Conservation (phyloP, 225 moss, liverwort and hornwort species). For the Polytrichum commune region DNA sequence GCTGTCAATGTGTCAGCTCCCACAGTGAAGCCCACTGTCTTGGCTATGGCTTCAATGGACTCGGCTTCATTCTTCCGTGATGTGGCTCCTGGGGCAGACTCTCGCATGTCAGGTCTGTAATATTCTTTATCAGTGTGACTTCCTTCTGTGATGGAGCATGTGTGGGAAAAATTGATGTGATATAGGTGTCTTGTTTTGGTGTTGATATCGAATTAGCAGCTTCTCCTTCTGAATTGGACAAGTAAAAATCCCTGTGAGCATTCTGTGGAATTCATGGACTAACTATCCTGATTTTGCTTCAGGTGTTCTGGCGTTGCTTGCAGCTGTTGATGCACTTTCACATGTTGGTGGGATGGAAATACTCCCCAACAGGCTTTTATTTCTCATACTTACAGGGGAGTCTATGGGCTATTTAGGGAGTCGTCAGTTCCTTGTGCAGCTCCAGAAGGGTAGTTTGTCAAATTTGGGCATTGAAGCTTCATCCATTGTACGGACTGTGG, state of each 20-base stretch:
- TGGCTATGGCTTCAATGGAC: conserved; percentile 87
- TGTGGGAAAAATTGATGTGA: no score
- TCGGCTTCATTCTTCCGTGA: conserved; percentile 90
- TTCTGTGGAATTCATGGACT: not conserved
- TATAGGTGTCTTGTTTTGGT: conserved; percentile 7
- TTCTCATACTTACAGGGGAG: conserved; percentile 86
- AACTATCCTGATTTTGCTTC: conserved; percentile 5
- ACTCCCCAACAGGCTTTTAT: conserved; percentile 70
- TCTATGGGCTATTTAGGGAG: conserved; percentile 95
- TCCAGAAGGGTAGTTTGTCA: conserved; percentile 46
- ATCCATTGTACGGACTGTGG: conserved; percentile 73
- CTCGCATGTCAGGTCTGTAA: conserved; percentile 72
- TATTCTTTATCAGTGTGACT: not conserved
- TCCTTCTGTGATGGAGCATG: no score
- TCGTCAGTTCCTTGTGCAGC: conserved; percentile 83
- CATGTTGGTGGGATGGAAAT: conserved; percentile 46
- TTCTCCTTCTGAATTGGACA: no score
- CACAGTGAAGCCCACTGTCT: conserved; percentile 56
- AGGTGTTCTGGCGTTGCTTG: conserved; percentile 92
- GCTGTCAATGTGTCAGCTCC: conserved; percentile 65
- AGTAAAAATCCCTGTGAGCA: no score
- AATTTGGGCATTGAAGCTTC: conserved; percentile 58
- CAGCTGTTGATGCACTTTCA: conserved; percentile 86
- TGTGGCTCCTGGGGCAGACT: conserved; percentile 83
- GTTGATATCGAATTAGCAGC: no score